A percentile compares a stretch with the other conserved stretches of the same genome.
Evolutionary conservation across 495 filamentous ascomycete genomes (phyloP).

Genomic region (Evernia prunastri): DNA sequence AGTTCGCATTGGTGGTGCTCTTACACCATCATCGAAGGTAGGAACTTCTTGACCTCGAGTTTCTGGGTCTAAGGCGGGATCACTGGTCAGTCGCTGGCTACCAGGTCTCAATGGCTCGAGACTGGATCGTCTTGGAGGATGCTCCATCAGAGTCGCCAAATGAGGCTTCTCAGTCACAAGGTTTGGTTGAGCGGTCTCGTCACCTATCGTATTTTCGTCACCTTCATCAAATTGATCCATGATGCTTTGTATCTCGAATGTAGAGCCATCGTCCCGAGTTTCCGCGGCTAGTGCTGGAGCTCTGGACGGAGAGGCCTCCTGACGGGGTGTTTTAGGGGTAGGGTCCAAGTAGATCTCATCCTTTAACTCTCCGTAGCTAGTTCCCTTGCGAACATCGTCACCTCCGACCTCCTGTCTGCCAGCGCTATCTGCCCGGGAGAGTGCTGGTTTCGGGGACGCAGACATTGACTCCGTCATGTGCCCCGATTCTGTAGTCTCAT

Average conservation of each 20-base stretch:
- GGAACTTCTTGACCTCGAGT: background rate
- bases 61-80: constrained; percentile 1
- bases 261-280: constrained; percentile 52
- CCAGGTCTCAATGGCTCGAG: constrained; percentile 59
- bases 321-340: constrained; percentile 53
- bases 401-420: background rate
- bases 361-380: constrained; percentile 26
- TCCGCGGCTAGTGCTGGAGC: background rate
- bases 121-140: constrained; percentile 79
- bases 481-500: background rate
- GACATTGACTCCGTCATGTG: background rate
- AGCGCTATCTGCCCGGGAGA: background rate
- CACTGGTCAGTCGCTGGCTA: constrained; percentile 24
- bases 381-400: background rate
- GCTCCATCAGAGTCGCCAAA: constrained; percentile 54
- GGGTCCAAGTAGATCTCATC: constrained; percentile 57
- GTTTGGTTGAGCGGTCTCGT: constrained; percentile 77
- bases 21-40: background rate
- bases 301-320: constrained; percentile 13
- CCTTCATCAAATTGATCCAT: constrained; percentile 78
- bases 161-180: constrained; percentile 66
- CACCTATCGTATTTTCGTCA: constrained; percentile 55
- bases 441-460: constrained; percentile 1
- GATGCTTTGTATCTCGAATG: constrained; percentile 88
- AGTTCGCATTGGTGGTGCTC: constrained; percentile 10